A percentile compares a stretch with the other conserved stretches of the same genome.
Evolutionary conservation across 225 moss, liverwort and hornwort genomes (phyloP).

Genomic region (Pleurozium schreberi): DNA sequence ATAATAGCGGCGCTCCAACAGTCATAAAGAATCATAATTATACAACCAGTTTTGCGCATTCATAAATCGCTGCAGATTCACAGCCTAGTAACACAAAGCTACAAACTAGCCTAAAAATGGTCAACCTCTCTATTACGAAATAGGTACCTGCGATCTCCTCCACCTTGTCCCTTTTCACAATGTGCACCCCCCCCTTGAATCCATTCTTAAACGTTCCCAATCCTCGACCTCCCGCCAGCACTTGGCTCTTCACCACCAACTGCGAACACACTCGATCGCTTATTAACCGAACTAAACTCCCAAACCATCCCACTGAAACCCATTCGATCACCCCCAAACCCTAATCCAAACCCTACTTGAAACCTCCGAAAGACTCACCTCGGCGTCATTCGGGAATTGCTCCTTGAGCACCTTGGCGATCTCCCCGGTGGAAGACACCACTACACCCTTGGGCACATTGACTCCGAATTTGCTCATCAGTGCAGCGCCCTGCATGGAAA

Average conservation of each 20-base stretch:
- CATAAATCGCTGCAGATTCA: neutral
- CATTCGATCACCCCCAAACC: neutral
- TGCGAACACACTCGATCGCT: constrained; percentile 5
- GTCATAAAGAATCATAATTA: neutral
- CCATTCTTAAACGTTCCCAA: constrained; percentile 95
- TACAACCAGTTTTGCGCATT: neutral
- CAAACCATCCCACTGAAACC: neutral
- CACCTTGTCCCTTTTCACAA: constrained; percentile 66
- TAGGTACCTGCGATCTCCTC: constrained; percentile 44
- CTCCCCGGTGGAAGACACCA: constrained; percentile 52
- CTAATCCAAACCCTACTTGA: neutral
- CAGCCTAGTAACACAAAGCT: neutral
- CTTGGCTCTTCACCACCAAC: constrained; percentile 96
- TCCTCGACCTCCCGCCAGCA: constrained; percentile 92
- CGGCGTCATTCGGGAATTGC: constrained; percentile 41
- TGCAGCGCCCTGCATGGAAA: constrained; percentile 27
- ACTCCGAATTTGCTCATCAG: constrained; percentile 92
- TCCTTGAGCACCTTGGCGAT: constrained; percentile 41
- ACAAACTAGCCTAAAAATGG: neutral
- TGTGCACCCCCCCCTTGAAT: constrained; percentile 89
- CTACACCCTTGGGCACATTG: constrained; percentile 85
- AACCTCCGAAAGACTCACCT: constrained; percentile 21
- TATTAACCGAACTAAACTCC: neutral
- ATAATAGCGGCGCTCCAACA: neutral
- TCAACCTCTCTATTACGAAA: neutral